phyloP scores from a whole-genome alignment of 1,139 yeast species.

The Chernovozyma sophiae-reginae region DNA sequence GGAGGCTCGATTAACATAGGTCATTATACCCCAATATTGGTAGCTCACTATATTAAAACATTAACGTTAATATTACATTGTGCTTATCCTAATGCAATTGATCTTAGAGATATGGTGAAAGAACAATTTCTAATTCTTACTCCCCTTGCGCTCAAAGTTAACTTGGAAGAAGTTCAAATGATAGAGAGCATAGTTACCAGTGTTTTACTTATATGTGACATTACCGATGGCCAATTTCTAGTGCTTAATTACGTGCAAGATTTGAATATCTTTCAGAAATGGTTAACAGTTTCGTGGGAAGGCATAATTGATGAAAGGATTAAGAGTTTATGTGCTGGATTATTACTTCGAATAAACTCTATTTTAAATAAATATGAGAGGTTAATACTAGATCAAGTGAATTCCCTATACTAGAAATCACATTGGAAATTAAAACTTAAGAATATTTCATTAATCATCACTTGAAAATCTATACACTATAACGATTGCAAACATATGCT shows the following conservation, averaged over 20 bases:
- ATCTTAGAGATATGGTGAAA: constrained; percentile 52
- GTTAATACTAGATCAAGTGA: constrained; percentile 13
- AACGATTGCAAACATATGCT: constrained; percentile 16
- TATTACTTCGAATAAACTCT: constrained; percentile 35
- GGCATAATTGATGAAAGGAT: constrained; percentile 40
- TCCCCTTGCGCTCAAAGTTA: constrained; percentile 19
- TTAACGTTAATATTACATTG: constrained; percentile 52
- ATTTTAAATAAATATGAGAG: constrained; percentile 21
- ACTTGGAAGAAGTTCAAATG: constrained; percentile 27
- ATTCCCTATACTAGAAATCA: constrained; percentile 12
- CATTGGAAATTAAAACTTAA: not conserved
- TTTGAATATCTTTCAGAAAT: constrained; percentile 29
- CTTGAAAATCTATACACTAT: constrained; percentile 5
- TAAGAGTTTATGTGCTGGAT: constrained; percentile 50
- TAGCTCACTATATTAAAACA: constrained; percentile 58
- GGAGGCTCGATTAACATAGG: constrained; percentile 46
- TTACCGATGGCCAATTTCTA: constrained; percentile 35
- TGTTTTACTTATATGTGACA: constrained; percentile 43
- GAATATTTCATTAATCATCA: not conserved
- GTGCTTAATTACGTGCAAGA: constrained; percentile 24
- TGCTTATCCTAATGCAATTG: constrained; percentile 51
- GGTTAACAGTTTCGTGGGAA: constrained; percentile 47
- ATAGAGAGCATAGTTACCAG: constrained; percentile 49
- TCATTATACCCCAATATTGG: constrained; percentile 49
- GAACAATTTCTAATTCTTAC: constrained; percentile 45